Conservation (phyloP, 2,329 filamentous ascomycete species). For the Cytospora schulzeri region DNA sequence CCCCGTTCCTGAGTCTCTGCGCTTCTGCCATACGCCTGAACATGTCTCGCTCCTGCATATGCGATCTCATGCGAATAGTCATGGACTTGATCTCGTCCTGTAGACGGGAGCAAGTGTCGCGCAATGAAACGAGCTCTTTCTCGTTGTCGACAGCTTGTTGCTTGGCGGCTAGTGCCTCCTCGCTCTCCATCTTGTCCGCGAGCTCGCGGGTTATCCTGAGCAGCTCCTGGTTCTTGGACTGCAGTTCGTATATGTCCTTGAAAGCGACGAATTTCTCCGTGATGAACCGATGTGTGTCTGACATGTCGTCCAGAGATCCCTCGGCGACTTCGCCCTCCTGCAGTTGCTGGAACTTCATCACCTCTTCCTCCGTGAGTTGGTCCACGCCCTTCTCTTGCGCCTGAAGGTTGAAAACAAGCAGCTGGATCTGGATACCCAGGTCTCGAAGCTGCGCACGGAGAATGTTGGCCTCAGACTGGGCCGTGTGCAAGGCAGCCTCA, state of each 20-base stretch:
- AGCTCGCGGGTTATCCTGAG: slow-evolving; percentile 81
- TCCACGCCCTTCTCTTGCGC: slow-evolving; percentile 78
- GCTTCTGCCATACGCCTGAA: slow-evolving; percentile 87
- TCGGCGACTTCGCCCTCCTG: slow-evolving; percentile 75
- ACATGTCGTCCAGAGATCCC: slow-evolving; percentile 71
- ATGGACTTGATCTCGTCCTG: slow-evolving; percentile 85
- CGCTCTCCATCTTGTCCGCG: slow-evolving; percentile 86
- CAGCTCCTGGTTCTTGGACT: slow-evolving; percentile 84
- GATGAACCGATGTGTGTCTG: slow-evolving; percentile 85
- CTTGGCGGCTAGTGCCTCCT: slow-evolving; percentile 73
- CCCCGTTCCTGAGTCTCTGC: slow-evolving; percentile 62
- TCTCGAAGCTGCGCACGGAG: slow-evolving; percentile 86
- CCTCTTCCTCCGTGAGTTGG: slow-evolving; percentile 70
- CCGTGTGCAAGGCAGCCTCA: slow-evolving; percentile 68
- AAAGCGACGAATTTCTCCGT: slow-evolving; percentile 88
- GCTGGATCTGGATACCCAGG: slow-evolving; percentile 85
- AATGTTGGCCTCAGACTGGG: slow-evolving; percentile 72
- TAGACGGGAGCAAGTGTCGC: slow-evolving; percentile 44
- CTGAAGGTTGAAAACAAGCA: slow-evolving; percentile 85
- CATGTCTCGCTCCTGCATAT: slow-evolving; percentile 94
- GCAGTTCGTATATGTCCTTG: slow-evolving; percentile 80
- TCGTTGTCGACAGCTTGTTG: slow-evolving; percentile 65
- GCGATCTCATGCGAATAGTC: slow-evolving; percentile 83
- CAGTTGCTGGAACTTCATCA: slow-evolving; percentile 74
- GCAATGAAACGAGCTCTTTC: slow-evolving; percentile 66